Evolutionary conservation across 2,329 filamentous ascomycete species (phyloP).

Genomic region (Aspergillus versicolor): DNA sequence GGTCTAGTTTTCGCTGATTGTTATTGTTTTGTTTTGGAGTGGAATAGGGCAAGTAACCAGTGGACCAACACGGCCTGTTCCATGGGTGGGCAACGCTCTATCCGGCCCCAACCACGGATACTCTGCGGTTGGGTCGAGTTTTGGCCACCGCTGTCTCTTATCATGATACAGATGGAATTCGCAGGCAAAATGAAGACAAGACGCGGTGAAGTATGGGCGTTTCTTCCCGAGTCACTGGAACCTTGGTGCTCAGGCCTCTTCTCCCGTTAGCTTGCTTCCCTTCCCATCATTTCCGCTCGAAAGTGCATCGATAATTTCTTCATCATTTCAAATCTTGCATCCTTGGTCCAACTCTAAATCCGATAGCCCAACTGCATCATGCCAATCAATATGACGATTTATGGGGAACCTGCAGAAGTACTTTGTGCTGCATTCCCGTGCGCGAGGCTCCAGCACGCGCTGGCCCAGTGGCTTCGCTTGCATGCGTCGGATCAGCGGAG

Average conservation of each 20-base stretch:
- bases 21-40: background rate
- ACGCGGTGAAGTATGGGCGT: background rate
- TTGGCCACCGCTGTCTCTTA: background rate
- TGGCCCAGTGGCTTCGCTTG: background rate
- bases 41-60: background rate
- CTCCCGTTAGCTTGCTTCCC: background rate
- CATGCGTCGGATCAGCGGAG: slow-evolving; percentile 1
- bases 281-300: background rate
- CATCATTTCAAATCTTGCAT: background rate
- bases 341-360: slow-evolving; percentile 6
- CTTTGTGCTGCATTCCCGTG: slow-evolving; percentile 2
- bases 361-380: background rate
- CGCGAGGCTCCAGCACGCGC: background rate
- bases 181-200: background rate
- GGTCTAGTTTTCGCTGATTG: background rate
- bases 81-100: background rate
- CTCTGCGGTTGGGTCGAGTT: background rate
- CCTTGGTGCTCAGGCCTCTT: background rate
- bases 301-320: background rate
- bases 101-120: slow-evolving; percentile 1
- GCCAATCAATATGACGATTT: background rate
- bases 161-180: background rate
- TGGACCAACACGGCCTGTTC: background rate
- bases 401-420: slow-evolving; percentile 2
- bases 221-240: background rate